Evolutionary conservation across 441 rosid genomes (phyloP).

Genomic region (Euphorbia celastroides): DNA sequence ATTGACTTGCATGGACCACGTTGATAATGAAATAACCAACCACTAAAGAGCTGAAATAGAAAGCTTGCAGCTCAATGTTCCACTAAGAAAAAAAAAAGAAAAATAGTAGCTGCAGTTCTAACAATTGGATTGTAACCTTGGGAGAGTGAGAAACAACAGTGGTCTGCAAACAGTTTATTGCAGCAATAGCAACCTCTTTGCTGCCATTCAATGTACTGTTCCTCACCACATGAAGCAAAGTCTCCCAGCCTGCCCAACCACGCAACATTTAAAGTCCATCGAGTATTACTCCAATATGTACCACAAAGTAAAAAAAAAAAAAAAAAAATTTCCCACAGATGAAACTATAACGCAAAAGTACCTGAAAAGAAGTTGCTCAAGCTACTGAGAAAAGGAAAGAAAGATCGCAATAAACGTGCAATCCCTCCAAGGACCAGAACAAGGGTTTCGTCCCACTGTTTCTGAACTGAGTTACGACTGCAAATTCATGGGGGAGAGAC

Average conservation of each 20-base stretch:
- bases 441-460: slow-evolving; percentile 99
- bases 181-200: slow-evolving; percentile 95
- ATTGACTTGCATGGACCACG: background rate
- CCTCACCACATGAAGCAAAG: slow-evolving; percentile 69
- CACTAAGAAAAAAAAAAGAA: background rate
- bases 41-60: slow-evolving; percentile 7
- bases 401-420: slow-evolving; percentile 89
- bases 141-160: slow-evolving; percentile 70
- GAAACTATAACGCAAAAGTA: slow-evolving; percentile 24
- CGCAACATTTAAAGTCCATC: slow-evolving; percentile 12
- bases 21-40: background rate
- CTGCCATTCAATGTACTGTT: slow-evolving; percentile 82
- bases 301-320: background rate
- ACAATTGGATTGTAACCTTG: slow-evolving; percentile 47
- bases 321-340: slow-evolving; percentile 4
- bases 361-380: slow-evolving; percentile 92
- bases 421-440: slow-evolving; percentile 96
- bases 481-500: slow-evolving; percentile 18
- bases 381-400: slow-evolving; percentile 81
- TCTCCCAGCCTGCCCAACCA: slow-evolving; percentile 78
- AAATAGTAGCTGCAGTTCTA: background rate
- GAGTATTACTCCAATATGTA: background rate
- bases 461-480: slow-evolving; percentile 99
- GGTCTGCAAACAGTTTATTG: slow-evolving; percentile 82
- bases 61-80: background rate